Conservation (phyloP, 2,329 filamentous ascomycete species). For the Cephalotrichum gorgonifer region DNA sequence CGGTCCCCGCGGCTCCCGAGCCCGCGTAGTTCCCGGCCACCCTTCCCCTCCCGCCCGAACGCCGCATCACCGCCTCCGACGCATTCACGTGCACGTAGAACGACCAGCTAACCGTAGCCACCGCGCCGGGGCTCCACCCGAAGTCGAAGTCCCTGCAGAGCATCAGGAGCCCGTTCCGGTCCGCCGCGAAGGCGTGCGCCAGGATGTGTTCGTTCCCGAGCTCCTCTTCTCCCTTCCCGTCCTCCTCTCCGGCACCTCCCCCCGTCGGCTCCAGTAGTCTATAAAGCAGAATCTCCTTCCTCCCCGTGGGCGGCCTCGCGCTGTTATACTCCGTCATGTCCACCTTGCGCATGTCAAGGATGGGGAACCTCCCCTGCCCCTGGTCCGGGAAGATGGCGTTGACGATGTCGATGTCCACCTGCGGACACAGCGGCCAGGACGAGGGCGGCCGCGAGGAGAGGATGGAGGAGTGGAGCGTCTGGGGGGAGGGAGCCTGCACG, state of each 20-base stretch:
- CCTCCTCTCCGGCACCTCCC: slow-evolving; percentile 27
- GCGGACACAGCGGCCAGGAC: slow-evolving; percentile 34
- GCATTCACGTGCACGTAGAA: slow-evolving; percentile 42
- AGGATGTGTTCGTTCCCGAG: slow-evolving; percentile 34
- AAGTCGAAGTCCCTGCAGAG: slow-evolving; percentile 36
- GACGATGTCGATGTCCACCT: slow-evolving; percentile 32
- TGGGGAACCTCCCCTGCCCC: slow-evolving; percentile 30
- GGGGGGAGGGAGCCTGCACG: slow-evolving; percentile 10
- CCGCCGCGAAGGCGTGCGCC: slow-evolving; percentile 39
- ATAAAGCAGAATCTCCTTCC: slow-evolving; percentile 39
- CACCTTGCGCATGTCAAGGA: slow-evolving; percentile 43
- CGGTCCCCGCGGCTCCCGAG: too few relatives aligned
- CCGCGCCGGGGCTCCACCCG: slow-evolving; percentile 27
- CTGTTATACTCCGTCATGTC: slow-evolving; percentile 37
- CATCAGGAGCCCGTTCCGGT: slow-evolving; percentile 45
- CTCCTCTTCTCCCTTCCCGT: slow-evolving; percentile 24
- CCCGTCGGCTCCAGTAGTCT: slow-evolving; percentile 30
- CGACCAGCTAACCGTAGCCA: slow-evolving; percentile 37
- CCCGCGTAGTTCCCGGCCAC: too few relatives aligned
- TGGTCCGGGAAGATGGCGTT: slow-evolving; percentile 24
- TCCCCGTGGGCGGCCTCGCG: slow-evolving; percentile 28
- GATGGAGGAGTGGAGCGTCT: slow-evolving; percentile 27
- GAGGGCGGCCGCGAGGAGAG: slow-evolving; percentile 23
- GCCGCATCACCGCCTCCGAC: slow-evolving; percentile 35
- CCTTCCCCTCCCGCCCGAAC: neutral